Evolutionary conservation across 768 basidiomycete genomes (phyloP), one percentile per base, ranked within the genome.

Genomic region (Antrodiella citrinella): DNA sequence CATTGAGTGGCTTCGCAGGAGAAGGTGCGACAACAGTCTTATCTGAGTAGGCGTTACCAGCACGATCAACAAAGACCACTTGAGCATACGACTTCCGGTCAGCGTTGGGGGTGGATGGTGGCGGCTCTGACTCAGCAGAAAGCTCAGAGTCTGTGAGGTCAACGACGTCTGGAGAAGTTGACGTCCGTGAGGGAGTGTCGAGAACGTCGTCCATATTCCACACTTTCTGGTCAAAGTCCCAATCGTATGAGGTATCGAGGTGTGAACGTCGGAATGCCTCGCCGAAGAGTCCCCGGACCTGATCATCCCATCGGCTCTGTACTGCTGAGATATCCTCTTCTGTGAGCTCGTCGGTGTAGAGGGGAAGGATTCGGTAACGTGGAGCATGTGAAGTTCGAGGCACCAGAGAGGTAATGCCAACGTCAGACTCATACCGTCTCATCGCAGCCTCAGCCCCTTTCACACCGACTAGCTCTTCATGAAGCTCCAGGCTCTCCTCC

Each of bases 91-190:
- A 60, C 51, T 64, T 70, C 26, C 57, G 58, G 18, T 54, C 49
- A 23, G 68, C 67, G 45, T 72, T 72, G 11, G 78, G 77, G 7
- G 78, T 79, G n/a, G 71, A 68, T n/a, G 77, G 77, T 53, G 68
- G 68, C 4, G 72, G 68, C 4, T 66, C 66, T 3, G 63, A 64
- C 41, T 64, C 66, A 26, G 70, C 64, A 2, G 75, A 77, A 41
- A 70, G 67, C 26, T 72, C 66, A 2, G 75, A 77, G 47, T 72
- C 71, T 10, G 70, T 71, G 40, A 72, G 66, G 58, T 74, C 73
- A 43, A 72, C 49, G 21, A 54, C 45, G 21, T 55, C 59, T 9
- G 57, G 44, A 11, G 46, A 52, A 42, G 48, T 49, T 12, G 53
- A 41, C 4, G 55, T 51, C 25, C 46, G 23, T 22, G 52, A 47